Evolutionary conservation across 1,284 basidiomycete genomes (phyloP), one percentile per base, ranked within the genome.

Genomic region (Ceratobasidium sp.): DNA sequence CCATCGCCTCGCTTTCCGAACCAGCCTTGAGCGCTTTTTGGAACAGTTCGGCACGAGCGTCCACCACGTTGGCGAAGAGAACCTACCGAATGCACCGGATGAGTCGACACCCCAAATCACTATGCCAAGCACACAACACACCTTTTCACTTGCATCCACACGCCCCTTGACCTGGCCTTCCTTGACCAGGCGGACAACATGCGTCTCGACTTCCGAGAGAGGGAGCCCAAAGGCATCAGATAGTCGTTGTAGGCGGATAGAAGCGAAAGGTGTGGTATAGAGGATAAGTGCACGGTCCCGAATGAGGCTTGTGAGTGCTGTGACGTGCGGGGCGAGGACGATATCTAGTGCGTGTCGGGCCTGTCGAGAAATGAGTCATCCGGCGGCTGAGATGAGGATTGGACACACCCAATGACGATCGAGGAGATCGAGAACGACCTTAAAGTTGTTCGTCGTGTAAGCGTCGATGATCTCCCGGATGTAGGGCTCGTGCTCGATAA

Each of bases 401-500:
- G 16, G 22, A 41, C 3, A 16, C 78, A 92, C 93, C n/a, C 90
- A 90, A 79, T 91, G 89, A 76, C 85, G 85, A 4, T 88, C 85
- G 56, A 96, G 86, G 34, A 92, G 83, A 58, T 92, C 90, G 3
- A 96, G 85, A 8, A 92, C 91, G 4, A 84, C 86, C 80, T 91
- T 92, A 85, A 96, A 96, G 77, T 91, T 89, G 79, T 91, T 94
- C 74, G 85, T 84, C 85, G 93, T 89, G 82, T 94, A 96, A 2
- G 91, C 88, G 75, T 92, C 92, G 48, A 95, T 84, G 48, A 96
- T 86, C 74, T 95, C 94, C 39, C 93, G 88, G 54, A 94, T 83
- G 78, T 94, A 93, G 0, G 93, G 90, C 80, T 95, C 94, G 78
- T 92, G 89, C 78, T 96, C 95, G 65, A 96, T 88, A 80, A 93